Conservation (phyloP, 176 grass and related monocot genomes). For the Thinopyrum elongatum region DNA sequence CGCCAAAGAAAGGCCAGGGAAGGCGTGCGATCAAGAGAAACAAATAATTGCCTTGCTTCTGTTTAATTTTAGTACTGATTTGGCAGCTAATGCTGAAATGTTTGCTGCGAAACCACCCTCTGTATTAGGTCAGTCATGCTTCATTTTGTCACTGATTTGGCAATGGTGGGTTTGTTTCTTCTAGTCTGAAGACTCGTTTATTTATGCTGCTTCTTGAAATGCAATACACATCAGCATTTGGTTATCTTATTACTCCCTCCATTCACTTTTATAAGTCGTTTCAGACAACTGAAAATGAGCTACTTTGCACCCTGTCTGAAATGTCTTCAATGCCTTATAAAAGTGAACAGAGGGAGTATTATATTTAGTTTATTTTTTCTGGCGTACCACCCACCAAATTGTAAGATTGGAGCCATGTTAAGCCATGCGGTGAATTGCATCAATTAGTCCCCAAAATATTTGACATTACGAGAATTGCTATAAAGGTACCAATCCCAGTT, state of each 20-base stretch:
- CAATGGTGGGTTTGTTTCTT: neutral
- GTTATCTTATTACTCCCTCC: neutral
- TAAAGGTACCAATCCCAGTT: neutral
- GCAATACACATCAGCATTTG: neutral
- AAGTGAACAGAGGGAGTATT: too few relatives aligned
- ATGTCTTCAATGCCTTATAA: too few relatives aligned
- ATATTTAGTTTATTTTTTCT: neutral
- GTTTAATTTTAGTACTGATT: neutral
- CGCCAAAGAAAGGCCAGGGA: slow-evolving; percentile 96
- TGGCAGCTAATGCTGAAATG: slow-evolving; percentile 1
- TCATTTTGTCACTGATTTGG: neutral
- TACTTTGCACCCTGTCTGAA: too few relatives aligned
- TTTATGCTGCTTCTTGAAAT: neutral
- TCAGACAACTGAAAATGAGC: too few relatives aligned
- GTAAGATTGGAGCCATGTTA: neutral
- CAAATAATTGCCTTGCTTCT: slow-evolving; percentile 35
- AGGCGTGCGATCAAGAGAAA: slow-evolving; percentile 91
- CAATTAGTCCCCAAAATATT: neutral
- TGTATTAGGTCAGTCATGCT: slow-evolving; percentile 2
- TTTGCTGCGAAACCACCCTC: neutral
- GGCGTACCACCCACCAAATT: neutral
- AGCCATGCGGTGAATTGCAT: neutral
- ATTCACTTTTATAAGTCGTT: too few relatives aligned
- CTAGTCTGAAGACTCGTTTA: neutral
- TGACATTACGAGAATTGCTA: neutral